These are phyloP conservation scores for Saposhnikovia divaricata DNA, from an alignment of 129 eudicot genomes.

Conservation along the genomic window DNA sequence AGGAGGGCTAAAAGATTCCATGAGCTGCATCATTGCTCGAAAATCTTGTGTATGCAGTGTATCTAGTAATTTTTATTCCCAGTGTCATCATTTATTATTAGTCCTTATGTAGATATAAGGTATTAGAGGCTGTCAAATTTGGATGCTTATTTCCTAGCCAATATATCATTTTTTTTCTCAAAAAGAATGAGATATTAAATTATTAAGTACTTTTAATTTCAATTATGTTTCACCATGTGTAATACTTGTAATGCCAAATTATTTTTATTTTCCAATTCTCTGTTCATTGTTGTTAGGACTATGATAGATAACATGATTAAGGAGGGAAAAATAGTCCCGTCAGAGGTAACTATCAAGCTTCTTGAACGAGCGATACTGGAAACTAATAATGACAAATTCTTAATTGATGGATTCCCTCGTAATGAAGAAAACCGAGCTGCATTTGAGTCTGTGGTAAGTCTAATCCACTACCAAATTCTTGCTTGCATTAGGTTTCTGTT, in stretches of 20 bases:
- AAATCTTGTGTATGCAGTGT: not conserved
- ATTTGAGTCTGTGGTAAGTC: constrained; percentile 79
- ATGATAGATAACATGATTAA: constrained; percentile 96
- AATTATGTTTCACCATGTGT: not conserved
- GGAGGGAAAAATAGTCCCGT: constrained; percentile 88
- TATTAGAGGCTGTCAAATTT: not conserved
- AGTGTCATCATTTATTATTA: not conserved
- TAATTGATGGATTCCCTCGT: constrained; percentile 96
- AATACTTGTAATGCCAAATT: not conserved
- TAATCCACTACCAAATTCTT: not conserved
- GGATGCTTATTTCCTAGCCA: not conserved
- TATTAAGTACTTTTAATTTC: not conserved
- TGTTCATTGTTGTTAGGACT: constrained; percentile 35
- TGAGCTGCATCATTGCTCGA: not conserved
- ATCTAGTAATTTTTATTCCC: not conserved
- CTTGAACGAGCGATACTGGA: constrained; percentile 81
- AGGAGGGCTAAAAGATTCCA: not conserved
- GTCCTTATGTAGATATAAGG: not conserved
- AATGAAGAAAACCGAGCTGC: constrained; percentile 93
- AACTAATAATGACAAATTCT: constrained; percentile 71
- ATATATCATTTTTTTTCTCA: not conserved
- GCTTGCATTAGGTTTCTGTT: not conserved
- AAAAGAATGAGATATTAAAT: not conserved
- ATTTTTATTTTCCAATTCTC: not conserved
- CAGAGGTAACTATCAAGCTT: constrained; percentile 93